These are phyloP conservation scores for Ganoderma multipileum DNA, from an alignment of 1,284 basidiomycete species.

Conservation along the genomic window DNA sequence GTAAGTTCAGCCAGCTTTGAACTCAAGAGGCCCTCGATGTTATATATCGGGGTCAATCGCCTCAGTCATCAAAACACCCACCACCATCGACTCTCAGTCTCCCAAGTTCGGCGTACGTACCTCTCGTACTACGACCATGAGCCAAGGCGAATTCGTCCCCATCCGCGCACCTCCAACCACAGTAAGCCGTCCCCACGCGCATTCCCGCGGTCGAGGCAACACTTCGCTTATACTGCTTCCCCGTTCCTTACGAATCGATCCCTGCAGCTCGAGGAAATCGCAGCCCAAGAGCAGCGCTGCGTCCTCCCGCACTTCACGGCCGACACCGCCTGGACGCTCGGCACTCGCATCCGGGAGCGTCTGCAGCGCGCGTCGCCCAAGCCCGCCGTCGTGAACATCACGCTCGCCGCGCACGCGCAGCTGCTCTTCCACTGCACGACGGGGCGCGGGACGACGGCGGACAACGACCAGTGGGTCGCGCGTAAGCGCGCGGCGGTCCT, in stretches of 20 bases:
- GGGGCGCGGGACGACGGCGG: constrained; percentile 39
- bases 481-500: constrained; percentile 45
- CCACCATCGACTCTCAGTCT: not conserved
- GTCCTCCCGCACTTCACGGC: constrained; percentile 36
- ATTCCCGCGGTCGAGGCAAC: not conserved
- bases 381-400: constrained; percentile 38
- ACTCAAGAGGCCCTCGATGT: not conserved
- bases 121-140: constrained; percentile 11
- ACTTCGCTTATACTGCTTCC: not conserved
- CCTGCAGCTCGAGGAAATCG: constrained; percentile 26
- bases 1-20: not conserved
- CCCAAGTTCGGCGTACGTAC: not conserved
- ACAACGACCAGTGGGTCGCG: constrained; percentile 45
- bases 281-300: constrained; percentile 30
- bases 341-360: constrained; percentile 37
- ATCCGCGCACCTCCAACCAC: constrained; percentile 29
- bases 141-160: constrained; percentile 15
- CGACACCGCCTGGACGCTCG: constrained; percentile 42
- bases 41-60: not conserved
- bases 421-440: constrained; percentile 42
- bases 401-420: constrained; percentile 39
- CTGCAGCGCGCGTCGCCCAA: constrained; percentile 31
- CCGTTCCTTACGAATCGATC: too few species aligned
- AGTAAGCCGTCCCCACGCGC: constrained; percentile 8
- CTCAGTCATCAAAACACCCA: not conserved